Evolutionary conservation across 2,329 filamentous ascomycete genomes (phyloP), one percentile per base, ranked within the genome.

Genomic region (Talaromyces sp.): DNA sequence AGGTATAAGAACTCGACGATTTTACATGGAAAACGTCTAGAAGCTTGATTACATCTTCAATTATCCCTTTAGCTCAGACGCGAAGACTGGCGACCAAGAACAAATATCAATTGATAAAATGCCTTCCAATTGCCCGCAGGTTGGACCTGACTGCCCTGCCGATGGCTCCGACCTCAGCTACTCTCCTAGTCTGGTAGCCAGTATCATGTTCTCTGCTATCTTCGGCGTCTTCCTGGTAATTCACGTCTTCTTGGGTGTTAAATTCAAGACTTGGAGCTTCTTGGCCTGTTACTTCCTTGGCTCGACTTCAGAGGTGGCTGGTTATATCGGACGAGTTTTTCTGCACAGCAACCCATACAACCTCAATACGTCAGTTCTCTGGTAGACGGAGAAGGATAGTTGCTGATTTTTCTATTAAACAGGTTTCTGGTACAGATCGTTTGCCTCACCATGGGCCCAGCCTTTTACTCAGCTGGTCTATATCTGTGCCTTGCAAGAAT

Each of bases 401-500:
- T 31, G 38, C 54, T 48, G 43, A 48, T 10, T 21, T 26, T 11
- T 56, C 14, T 9, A 14, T 32, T 12, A 24, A 21, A 26, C 3
- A 56, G 54, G 29, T 56, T 56, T n/a, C 26, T 56, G 9, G 54
- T 56, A 8, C 54, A 48, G 29, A 56, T 56, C 29, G 54, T 56
- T 21, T 56, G 54, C 38, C 43, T 56, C 19, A 56, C 38, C 21
- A 56, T 46, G 38, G 54, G 54, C 0, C 54, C 54, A 5, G 54
- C 26, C 4, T 56, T 56, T 14, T 56, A 48, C 26, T 56, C 54
- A 4, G 54, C 38, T 7, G 38, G 54, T 8, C 35, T 56, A 19
- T 56, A 56, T 19, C 24, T 56, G n/a, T 56, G 54, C 17, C 38
- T 56, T 27, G 54, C 54, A 31, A 56, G 54, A 32, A 56, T 56